Percentiles rank a stretch among this genome's conserved stretches.
These are phyloP conservation scores for Capronia americana DNA, from an alignment of 2,329 filamentous ascomycete genomes.

Conservation along the genomic window DNA sequence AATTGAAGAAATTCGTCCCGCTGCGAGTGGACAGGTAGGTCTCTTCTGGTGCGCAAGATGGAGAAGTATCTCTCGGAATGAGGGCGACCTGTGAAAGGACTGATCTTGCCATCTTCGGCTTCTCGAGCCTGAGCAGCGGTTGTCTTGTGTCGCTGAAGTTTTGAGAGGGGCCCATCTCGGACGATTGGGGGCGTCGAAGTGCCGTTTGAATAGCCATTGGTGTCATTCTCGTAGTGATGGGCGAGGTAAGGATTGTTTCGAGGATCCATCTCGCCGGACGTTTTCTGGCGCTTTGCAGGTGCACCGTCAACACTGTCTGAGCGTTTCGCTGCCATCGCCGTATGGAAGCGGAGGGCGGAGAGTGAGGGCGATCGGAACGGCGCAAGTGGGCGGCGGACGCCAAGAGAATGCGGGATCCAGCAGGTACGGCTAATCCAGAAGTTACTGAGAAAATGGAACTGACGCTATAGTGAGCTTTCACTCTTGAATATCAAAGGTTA, in stretches of 20 bases:
- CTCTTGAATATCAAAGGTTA: neutral
- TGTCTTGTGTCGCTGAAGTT: constrained; percentile 78
- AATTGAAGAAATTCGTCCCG: constrained; percentile 90
- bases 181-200: constrained; percentile 45
- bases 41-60: constrained; percentile 82
- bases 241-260: constrained; percentile 85
- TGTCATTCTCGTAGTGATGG: constrained; percentile 73
- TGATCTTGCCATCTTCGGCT: constrained; percentile 80
- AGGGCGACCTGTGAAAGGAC: constrained; percentile 80
- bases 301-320: constrained; percentile 45
- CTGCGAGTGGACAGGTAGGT: constrained; percentile 90
- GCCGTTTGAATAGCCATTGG: constrained; percentile 44
- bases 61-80: constrained; percentile 87
- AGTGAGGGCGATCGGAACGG: neutral
- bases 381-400: neutral
- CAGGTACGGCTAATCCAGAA: neutral
- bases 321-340: constrained; percentile 38
- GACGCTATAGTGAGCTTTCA: neutral
- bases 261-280: constrained; percentile 57
- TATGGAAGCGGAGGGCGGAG: neutral
- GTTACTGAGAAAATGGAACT: neutral
- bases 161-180: constrained; percentile 61
- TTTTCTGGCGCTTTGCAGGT: constrained; percentile 63
- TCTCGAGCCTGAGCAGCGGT: constrained; percentile 75
- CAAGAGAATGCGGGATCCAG: neutral